These are phyloP conservation scores for Echinochloa phyllopogon DNA, from an alignment of 176 grass and related monocot genomes.

Conservation along the genomic window DNA sequence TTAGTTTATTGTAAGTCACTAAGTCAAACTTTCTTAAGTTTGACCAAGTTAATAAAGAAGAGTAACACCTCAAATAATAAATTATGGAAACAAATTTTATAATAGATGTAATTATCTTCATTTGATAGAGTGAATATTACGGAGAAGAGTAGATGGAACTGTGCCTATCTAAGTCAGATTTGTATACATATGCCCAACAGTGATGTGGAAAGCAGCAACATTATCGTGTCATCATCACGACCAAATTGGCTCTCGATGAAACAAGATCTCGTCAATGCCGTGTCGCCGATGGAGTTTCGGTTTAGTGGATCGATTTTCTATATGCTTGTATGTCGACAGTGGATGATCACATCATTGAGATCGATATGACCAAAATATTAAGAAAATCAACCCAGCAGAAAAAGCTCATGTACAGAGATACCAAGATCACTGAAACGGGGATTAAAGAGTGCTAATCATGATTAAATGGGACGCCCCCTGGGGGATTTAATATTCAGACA, in stretches of 20 bases:
- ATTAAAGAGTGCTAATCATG: conserved; percentile 24
- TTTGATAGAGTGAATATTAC: too few relatives aligned
- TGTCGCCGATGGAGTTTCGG: not conserved
- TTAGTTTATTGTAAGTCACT: too few relatives aligned
- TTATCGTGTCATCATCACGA: not conserved
- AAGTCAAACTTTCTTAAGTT: too few relatives aligned
- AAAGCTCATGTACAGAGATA: not conserved
- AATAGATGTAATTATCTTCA: too few relatives aligned
- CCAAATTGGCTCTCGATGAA: not conserved
- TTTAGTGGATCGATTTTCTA: not conserved
- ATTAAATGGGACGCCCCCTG: not conserved
- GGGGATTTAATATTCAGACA: not conserved
- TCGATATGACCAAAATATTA: not conserved
- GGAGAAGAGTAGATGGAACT: too few relatives aligned
- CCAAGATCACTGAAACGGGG: not conserved
- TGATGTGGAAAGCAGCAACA: not conserved
- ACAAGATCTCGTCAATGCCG: not conserved
- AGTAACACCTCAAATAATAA: too few relatives aligned
- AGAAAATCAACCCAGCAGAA: not conserved
- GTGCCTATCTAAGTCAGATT: not conserved
- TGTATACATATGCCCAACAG: too few relatives aligned
- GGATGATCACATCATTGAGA: conserved; percentile 29
- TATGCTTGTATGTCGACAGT: not conserved
- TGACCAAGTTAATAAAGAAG: too few relatives aligned
- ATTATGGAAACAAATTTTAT: too few relatives aligned